Conservation (phyloP, 495 filamentous ascomycete genomes). For the Aspergillus olivimuriae region DNA sequence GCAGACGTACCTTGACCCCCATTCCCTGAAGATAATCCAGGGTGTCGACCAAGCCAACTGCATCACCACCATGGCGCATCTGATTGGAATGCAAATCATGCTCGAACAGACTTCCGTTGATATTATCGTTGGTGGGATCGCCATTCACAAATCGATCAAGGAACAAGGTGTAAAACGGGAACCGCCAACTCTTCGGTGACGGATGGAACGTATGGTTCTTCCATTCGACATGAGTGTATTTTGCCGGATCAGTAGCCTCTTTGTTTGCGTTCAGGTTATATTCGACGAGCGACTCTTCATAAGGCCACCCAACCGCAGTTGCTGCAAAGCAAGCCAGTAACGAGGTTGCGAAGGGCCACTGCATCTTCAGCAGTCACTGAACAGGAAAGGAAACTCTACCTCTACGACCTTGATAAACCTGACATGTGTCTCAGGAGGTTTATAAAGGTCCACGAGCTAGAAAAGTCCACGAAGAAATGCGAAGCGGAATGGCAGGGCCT, state of each 20-base stretch:
- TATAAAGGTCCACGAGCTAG: slow-evolving; percentile 1
- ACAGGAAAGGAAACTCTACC: slow-evolving; percentile 5
- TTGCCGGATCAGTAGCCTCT: slow-evolving; percentile 48
- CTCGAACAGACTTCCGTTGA: slow-evolving; percentile 63
- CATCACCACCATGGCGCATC: slow-evolving; percentile 69
- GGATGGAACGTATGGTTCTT: slow-evolving; percentile 46
- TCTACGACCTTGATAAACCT: slow-evolving; percentile 11
- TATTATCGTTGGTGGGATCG: slow-evolving; percentile 64
- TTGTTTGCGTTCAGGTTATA: slow-evolving; percentile 62
- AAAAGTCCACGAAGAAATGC: not conserved
- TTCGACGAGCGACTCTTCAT: slow-evolving; percentile 43
- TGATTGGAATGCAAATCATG: slow-evolving; percentile 63
- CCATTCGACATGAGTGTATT: slow-evolving; percentile 57
- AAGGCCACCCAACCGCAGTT: slow-evolving; percentile 42
- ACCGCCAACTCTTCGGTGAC: slow-evolving; percentile 63
- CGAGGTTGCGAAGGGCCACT: slow-evolving; percentile 24
- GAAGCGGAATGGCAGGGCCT: not conserved
- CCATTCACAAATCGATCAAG: slow-evolving; percentile 69
- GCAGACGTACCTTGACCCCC: slow-evolving; percentile 56
- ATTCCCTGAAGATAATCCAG: slow-evolving; percentile 71
- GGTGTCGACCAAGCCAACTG: slow-evolving; percentile 56
- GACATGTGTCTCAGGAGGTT: slow-evolving; percentile 17
- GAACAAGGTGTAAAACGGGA: slow-evolving; percentile 67
- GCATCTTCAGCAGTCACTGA: slow-evolving; percentile 21
- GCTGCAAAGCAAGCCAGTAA: slow-evolving; percentile 24